Percentiles rank a stretch among this genome's conserved stretches.
phyloP scores from a whole-genome alignment of 208 protist genomes.

The Acanthamoeba healyi region DNA sequence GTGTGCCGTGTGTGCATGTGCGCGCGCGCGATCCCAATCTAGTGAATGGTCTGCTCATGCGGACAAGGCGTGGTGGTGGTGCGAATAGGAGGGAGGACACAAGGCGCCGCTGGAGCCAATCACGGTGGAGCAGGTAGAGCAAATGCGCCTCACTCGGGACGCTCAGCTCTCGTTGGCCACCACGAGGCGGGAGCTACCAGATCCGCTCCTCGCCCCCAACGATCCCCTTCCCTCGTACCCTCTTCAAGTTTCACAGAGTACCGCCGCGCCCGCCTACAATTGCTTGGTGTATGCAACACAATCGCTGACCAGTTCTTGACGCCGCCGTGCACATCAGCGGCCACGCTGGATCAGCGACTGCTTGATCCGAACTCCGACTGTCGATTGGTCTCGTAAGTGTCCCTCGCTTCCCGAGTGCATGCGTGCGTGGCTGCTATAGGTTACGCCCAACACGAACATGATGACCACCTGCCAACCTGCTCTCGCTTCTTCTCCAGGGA shows the following conservation, averaged over 20 bases:
- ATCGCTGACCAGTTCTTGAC: background rate
- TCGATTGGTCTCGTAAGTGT: background rate
- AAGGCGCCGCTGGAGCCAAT: background rate
- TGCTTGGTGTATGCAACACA: background rate
- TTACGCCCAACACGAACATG: no score
- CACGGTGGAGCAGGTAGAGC: slow-evolving; percentile 32
- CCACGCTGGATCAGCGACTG: background rate
- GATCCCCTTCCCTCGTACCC: slow-evolving; percentile 2
- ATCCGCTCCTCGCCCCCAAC: background rate
- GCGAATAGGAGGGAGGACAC: background rate
- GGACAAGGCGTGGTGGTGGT: no score
- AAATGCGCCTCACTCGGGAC: background rate
- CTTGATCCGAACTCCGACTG: background rate
- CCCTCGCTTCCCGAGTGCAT: background rate
- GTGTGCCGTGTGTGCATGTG: no score
- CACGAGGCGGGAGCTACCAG: background rate
- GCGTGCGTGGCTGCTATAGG: background rate
- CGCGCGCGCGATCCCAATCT: background rate
- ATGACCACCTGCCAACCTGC: no score
- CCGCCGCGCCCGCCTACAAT: background rate
- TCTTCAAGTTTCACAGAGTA: background rate
- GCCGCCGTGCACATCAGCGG: background rate
- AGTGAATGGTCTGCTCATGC: background rate
- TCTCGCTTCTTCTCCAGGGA: background rate
- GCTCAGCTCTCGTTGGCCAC: slow-evolving; percentile 33